Conservation (phyloP, 106 monocot species). For the Allium cepa region DNA sequence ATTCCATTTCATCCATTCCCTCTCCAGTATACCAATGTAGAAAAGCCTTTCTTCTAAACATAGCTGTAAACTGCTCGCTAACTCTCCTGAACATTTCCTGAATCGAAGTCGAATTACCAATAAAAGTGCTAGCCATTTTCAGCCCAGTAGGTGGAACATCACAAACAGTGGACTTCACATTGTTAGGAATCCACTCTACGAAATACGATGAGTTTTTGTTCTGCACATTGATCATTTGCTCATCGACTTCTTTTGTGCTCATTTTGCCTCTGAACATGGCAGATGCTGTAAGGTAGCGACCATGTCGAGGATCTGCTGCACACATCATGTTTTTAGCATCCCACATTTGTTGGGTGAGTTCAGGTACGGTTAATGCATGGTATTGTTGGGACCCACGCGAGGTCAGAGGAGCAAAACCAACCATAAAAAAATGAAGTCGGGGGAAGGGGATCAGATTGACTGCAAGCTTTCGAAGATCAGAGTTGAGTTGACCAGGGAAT, state of each 20-base stretch:
- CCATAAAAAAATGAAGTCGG: constrained; percentile 20
- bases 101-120: constrained; percentile 36
- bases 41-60: constrained; percentile 45
- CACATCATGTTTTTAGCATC: constrained; percentile 81
- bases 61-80: constrained; percentile 34
- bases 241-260: constrained; percentile 45
- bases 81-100: constrained; percentile 43
- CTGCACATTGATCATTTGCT: constrained; percentile 47
- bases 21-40: constrained; percentile 43
- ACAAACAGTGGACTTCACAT: constrained; percentile 38
- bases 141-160: constrained; percentile 27
- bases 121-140: constrained; percentile 41
- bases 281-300: constrained; percentile 60
- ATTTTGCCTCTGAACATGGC: constrained; percentile 62
- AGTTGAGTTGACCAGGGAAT: constrained; percentile 20
- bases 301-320: constrained; percentile 57
- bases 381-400: constrained; percentile 44
- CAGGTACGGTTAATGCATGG: constrained; percentile 51
- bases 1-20: constrained; percentile 47
- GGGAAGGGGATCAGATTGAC: constrained; percentile 21
- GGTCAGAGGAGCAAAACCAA: constrained; percentile 15
- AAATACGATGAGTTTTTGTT: constrained; percentile 49
- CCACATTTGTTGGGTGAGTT: constrained; percentile 69
- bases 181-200: constrained; percentile 41
- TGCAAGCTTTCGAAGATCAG: constrained; percentile 17